phyloP scores from a whole-genome alignment of 148 eudicot species.

The Vaccinium vitisidaea region DNA sequence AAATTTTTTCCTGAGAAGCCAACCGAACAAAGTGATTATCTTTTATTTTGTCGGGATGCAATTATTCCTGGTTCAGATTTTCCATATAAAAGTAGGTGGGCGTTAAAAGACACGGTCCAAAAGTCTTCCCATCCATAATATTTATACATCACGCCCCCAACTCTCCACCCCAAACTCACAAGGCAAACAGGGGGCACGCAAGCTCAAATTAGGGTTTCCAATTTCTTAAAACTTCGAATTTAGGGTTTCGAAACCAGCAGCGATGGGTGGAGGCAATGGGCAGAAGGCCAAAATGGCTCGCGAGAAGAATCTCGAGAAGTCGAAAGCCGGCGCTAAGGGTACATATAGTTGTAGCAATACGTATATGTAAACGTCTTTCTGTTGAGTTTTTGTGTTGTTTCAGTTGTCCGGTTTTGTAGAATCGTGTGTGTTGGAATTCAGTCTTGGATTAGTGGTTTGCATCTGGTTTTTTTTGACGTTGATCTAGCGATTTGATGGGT shows the following conservation, averaged over 20 bases:
- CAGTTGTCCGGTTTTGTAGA: too few relatives aligned
- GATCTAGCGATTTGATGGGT: neutral
- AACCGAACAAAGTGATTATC: too few relatives aligned
- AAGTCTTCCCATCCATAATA: neutral
- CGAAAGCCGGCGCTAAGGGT: constrained; percentile 44
- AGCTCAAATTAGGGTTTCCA: neutral
- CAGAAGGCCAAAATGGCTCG: constrained; percentile 81
- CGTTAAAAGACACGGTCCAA: neutral
- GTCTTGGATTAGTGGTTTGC: neutral
- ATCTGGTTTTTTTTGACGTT: neutral
- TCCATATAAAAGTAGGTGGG: neutral
- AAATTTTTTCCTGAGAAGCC: too few relatives aligned
- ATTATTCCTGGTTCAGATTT: neutral
- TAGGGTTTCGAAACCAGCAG: neutral
- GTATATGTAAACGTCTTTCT: too few relatives aligned
- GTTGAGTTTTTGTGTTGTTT: too few relatives aligned
- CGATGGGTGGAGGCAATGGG: constrained; percentile 74
- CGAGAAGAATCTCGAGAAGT: constrained; percentile 63
- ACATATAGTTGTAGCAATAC: neutral
- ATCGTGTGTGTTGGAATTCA: too few relatives aligned
- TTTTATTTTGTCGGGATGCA: neutral
- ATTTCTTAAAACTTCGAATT: neutral
- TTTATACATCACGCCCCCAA: neutral
- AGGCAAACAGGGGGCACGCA: neutral
- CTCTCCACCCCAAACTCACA: neutral